Percentiles rank a stretch among this genome's conserved stretches.
Conservation (phyloP, 2,329 filamentous ascomycete species). For the Tetracladium maxilliforme region DNA sequence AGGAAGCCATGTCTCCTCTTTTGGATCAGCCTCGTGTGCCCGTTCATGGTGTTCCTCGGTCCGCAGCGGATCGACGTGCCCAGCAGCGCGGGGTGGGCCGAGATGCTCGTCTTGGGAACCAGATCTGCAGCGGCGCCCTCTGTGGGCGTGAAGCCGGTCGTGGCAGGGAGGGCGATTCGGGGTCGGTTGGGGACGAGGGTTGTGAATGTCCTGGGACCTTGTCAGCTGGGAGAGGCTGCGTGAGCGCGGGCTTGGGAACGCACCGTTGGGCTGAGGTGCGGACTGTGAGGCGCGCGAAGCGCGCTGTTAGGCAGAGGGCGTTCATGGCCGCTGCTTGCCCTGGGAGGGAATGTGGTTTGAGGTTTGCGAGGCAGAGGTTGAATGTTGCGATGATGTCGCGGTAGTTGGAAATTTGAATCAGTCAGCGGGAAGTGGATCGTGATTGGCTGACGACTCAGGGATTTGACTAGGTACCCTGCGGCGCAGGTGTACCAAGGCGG, state of each 20-base stretch:
- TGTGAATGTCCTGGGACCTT: constrained; percentile 10
- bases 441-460: too few relatives aligned
- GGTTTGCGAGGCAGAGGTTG: too few relatives aligned
- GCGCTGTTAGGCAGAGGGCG: background rate
- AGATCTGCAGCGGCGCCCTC: constrained; percentile 8
- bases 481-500: too few relatives aligned
- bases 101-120: constrained; percentile 14
- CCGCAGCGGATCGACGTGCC: constrained; percentile 14
- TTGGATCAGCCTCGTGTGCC: constrained; percentile 14
- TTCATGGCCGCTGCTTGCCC: too few relatives aligned
- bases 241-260: constrained; percentile 11
- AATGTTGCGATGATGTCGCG: too few relatives aligned
- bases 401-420: too few relatives aligned
- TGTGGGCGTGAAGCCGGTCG: background rate
- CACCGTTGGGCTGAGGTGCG: constrained; percentile 6
- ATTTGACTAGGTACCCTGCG: too few relatives aligned
- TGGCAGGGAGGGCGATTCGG: background rate
- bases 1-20: constrained; percentile 19
- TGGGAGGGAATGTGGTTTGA: too few relatives aligned
- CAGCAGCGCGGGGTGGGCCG: constrained; percentile 12
- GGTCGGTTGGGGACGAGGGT: constrained; percentile 7
- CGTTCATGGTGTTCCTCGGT: constrained; percentile 15
- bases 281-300: background rate
- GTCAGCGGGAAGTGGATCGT: too few relatives aligned
- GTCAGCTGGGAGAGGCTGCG: background rate